A percentile compares a stretch with the other conserved stretches of the same genome.
These are phyloP conservation scores for Onygena corvina DNA, from an alignment of 2,329 filamentous ascomycete genomes.

Conservation along the genomic window DNA sequence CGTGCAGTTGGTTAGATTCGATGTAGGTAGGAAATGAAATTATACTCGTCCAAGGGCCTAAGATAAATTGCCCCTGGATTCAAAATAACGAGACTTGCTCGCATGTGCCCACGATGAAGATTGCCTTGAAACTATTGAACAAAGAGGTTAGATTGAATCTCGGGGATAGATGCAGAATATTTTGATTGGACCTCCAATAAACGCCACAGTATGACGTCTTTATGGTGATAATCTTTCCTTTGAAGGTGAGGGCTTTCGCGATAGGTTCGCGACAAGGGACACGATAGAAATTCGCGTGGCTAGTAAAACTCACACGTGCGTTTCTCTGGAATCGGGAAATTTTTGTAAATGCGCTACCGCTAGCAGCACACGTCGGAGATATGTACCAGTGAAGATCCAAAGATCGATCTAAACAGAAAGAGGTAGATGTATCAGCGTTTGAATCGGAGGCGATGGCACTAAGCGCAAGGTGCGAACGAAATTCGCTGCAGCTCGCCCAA, in stretches of 20 bases:
- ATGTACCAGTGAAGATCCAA: background rate
- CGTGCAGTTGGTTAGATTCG: background rate
- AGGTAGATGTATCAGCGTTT: background rate
- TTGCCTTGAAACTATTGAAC: background rate
- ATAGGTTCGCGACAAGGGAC: conserved; percentile 5
- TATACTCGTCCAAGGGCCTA: conserved; percentile 9
- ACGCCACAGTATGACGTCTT: conserved; percentile 6
- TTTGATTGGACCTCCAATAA: background rate
- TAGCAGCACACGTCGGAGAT: background rate
- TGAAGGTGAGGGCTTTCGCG: background rate
- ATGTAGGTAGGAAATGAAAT: background rate
- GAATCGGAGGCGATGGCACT: background rate
- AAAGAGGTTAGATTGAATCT: background rate
- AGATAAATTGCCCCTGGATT: conserved; percentile 8
- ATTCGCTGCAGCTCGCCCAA: background rate
- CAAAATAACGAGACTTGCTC: background rate
- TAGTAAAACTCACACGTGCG: conserved; percentile 6
- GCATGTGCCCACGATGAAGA: conserved; percentile 3
- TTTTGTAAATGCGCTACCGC: background rate
- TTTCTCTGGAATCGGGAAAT: background rate
- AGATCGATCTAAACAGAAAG: background rate
- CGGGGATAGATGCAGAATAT: background rate
- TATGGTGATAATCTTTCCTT: background rate
- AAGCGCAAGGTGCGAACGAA: background rate
- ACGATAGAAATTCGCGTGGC: background rate